Conservation (phyloP, 1,284 basidiomycete genomes). For the Coniferiporia weirii region DNA sequence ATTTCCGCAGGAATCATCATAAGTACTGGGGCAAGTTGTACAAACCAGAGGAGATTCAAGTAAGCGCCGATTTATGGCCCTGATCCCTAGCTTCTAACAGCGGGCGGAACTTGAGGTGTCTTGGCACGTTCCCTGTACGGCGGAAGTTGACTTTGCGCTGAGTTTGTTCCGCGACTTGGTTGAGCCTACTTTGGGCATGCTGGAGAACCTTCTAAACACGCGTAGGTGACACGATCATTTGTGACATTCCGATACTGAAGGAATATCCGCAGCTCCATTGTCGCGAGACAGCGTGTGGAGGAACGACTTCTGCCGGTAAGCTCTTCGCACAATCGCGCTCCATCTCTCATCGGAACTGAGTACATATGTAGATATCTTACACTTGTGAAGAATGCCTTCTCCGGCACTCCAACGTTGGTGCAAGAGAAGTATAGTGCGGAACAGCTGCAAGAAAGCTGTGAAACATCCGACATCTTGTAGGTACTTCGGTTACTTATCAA, state of each 20-base stretch:
- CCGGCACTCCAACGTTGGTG: constrained; percentile 59
- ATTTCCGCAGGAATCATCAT: constrained; percentile 71
- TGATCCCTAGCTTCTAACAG: neutral
- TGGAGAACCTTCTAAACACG: constrained; percentile 57
- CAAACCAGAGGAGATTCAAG: constrained; percentile 51
- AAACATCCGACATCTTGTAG: constrained; percentile 59
- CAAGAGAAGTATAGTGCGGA: constrained; percentile 46
- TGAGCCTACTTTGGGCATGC: constrained; percentile 54
- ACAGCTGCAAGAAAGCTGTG: constrained; percentile 34
- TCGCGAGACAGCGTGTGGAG: constrained; percentile 66
- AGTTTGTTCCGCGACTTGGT: constrained; percentile 71
- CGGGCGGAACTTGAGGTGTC: constrained; percentile 49
- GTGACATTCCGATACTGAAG: constrained; percentile 18
- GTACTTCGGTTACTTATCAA: constrained; percentile 21
- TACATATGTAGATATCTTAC: constrained; percentile 44
- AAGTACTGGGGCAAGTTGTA: constrained; percentile 76
- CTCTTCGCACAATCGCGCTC: neutral
- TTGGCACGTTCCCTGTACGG: constrained; percentile 69
- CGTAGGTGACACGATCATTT: constrained; percentile 32
- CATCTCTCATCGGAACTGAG: neutral
- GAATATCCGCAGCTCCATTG: constrained; percentile 26
- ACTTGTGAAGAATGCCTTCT: constrained; percentile 62
- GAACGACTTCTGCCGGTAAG: constrained; percentile 83
- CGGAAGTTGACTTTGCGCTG: constrained; percentile 75
- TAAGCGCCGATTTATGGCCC: constrained; percentile 25